phyloP scores from a whole-genome alignment of 768 basidiomycete species.

The Boletus coccyginus region DNA sequence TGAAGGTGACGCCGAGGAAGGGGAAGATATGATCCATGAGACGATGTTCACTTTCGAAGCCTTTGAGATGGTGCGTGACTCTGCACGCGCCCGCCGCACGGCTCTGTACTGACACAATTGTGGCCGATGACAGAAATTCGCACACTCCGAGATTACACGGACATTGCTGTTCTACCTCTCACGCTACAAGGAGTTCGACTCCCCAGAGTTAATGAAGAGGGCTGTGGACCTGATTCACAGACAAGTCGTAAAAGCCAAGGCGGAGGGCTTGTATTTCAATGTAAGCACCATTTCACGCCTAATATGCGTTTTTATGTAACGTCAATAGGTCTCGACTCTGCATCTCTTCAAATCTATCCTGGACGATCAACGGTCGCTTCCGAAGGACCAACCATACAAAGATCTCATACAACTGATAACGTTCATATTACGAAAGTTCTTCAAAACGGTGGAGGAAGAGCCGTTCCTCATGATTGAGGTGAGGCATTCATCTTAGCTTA shows the following conservation, averaged over 20 bases:
- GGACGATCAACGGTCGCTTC: slow-evolving; percentile 74
- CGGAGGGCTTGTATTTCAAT: slow-evolving; percentile 95
- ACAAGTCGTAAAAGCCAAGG: slow-evolving; percentile 86
- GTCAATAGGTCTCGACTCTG: slow-evolving; percentile 78
- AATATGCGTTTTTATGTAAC: slow-evolving; percentile 14
- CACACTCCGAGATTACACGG: slow-evolving; percentile 77
- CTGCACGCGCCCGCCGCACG: slow-evolving; percentile 15
- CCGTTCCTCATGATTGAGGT: slow-evolving; percentile 90
- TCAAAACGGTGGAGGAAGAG: slow-evolving; percentile 85
- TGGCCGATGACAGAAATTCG: slow-evolving; percentile 69
- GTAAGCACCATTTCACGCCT: slow-evolving; percentile 40
- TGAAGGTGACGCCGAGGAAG: slow-evolving; percentile 54
- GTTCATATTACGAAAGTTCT: slow-evolving; percentile 88
- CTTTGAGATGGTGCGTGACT: slow-evolving; percentile 73
- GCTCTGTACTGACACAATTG: slow-evolving; percentile 19
- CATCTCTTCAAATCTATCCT: slow-evolving; percentile 86
- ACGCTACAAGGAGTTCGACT: slow-evolving; percentile 76
- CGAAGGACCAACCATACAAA: slow-evolving; percentile 73
- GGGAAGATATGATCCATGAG: slow-evolving; percentile 70
- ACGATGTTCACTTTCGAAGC: slow-evolving; percentile 90
- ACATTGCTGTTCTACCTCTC: slow-evolving; percentile 82
- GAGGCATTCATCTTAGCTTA: slow-evolving; percentile 32
- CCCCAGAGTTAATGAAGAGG: slow-evolving; percentile 81
- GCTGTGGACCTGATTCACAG: slow-evolving; percentile 88
- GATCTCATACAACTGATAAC: slow-evolving; percentile 84